Percentiles rank a stretch among this genome's conserved stretches.
phyloP scores from a whole-genome alignment of 176 grass and related monocot genomes.

The Oryza longistaminata region DNA sequence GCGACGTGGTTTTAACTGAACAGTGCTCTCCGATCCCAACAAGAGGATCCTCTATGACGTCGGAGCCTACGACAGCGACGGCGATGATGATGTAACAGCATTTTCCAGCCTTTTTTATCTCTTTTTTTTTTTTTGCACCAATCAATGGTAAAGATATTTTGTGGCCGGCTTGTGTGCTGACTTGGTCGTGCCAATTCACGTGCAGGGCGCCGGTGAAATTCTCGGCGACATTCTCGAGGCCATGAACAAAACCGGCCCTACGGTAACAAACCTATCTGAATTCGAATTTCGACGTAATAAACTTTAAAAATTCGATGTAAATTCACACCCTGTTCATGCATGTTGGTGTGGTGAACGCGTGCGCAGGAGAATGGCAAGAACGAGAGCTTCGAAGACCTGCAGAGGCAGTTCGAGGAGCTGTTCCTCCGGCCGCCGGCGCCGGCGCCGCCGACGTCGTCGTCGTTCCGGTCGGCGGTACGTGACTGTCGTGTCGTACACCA shows the following conservation, averaged over 20 bases:
- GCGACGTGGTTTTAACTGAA: neutral
- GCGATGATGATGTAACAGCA: slow-evolving; percentile 35
- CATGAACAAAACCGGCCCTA: slow-evolving; percentile 49
- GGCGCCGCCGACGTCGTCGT: neutral
- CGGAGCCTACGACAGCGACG: slow-evolving; percentile 65
- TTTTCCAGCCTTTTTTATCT: neutral
- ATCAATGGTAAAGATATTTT: neutral
- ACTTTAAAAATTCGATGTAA: neutral
- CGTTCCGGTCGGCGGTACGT: slow-evolving; percentile 35
- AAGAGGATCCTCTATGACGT: slow-evolving; percentile 76
- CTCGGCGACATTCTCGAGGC: slow-evolving; percentile 60
- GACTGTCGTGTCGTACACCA: neutral
- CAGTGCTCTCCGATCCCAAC: slow-evolving; percentile 72
- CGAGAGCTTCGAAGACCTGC: slow-evolving; percentile 58
- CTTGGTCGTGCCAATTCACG: neutral
- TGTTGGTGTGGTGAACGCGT: neutral
- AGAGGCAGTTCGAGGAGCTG: slow-evolving; percentile 65
- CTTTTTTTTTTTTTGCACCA: neutral
- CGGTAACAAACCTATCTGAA: neutral
- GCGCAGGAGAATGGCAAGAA: slow-evolving; percentile 31
- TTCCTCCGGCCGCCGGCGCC: slow-evolving; percentile 36
- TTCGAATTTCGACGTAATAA: neutral
- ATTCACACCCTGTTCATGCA: neutral
- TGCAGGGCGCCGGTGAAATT: slow-evolving; percentile 60
- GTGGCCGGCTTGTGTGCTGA: neutral